Evolutionary conservation across 1,284 basidiomycete genomes (phyloP).

Genomic region (Hypsizygus ulmarius): DNA sequence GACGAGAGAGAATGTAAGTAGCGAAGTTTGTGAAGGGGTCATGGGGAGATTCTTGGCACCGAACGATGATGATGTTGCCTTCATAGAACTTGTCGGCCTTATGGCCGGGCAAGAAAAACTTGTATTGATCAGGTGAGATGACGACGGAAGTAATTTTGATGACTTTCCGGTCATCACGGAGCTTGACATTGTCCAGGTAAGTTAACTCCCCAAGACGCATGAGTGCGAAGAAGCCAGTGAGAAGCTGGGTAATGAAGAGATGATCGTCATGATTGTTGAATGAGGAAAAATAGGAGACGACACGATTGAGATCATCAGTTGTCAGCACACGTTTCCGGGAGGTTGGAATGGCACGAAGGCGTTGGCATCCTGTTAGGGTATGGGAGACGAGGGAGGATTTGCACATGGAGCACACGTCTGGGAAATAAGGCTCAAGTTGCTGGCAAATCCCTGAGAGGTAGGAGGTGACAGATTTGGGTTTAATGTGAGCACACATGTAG

Average conservation of each 20-base stretch:
- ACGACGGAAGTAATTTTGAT: conserved; percentile 15
- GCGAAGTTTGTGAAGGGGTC: conserved; percentile 4
- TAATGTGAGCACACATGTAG: background rate
- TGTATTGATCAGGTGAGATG: background rate
- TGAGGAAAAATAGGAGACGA: background rate
- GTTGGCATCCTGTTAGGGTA: conserved; percentile 1
- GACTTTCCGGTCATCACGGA: conserved; percentile 22
- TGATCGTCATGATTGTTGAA: conserved; percentile 23
- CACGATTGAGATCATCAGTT: background rate
- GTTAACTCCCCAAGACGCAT: conserved; percentile 33
- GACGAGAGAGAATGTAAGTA: background rate
- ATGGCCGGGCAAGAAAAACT: conserved; percentile 26
- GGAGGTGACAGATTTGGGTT: background rate
- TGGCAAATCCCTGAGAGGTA: conserved; percentile 1
- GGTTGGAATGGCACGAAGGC: background rate
- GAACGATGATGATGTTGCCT: conserved; percentile 7
- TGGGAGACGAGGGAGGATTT: background rate
- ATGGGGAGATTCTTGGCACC: background rate
- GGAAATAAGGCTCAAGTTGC: too few relatives aligned
- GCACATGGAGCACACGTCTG: too few relatives aligned
- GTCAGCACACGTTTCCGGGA: background rate
- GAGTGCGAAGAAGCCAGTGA: conserved; percentile 28
- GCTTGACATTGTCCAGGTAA: too few relatives aligned
- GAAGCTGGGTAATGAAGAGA: conserved; percentile 25
- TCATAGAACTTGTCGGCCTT: conserved; percentile 30